Percentiles rank a stretch among this genome's conserved stretches.
Conservation (phyloP, 192 early-diverging fungal genomes). For the Coemansia sp. region DNA sequence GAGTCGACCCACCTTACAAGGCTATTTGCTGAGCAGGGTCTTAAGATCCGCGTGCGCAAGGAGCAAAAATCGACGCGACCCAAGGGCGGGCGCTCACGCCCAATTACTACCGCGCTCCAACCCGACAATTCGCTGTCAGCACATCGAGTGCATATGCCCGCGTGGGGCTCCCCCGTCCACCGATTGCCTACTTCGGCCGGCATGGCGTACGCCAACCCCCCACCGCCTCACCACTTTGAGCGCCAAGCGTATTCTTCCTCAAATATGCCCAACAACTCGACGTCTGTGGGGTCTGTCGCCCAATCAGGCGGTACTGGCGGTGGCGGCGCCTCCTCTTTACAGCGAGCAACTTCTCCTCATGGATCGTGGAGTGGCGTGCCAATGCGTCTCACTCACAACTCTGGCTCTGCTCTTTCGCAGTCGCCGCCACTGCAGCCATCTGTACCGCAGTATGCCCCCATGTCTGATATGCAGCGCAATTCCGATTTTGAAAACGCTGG, state of each 20-base stretch:
- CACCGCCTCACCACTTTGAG: conserved; percentile 14
- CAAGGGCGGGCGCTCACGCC: conserved; percentile 45
- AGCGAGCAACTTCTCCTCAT: conserved; percentile 6
- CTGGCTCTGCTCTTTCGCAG: conserved; percentile 18
- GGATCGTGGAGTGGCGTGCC: conserved; percentile 9
- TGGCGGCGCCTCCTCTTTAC: neutral
- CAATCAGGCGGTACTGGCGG: neutral
- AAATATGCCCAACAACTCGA: conserved; percentile 1
- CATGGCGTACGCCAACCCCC: conserved; percentile 13
- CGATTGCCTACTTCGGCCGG: conserved; percentile 13
- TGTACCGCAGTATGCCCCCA: conserved; percentile 6
- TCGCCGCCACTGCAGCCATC: conserved; percentile 23
- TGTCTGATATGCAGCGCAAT: conserved; percentile 8
- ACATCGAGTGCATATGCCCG: conserved; percentile 7
- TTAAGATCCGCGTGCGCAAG: conserved; percentile 92
- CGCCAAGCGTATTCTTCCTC: conserved; percentile 10
- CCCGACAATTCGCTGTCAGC: conserved; percentile 4
- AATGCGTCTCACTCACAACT: neutral
- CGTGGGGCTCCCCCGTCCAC: conserved; percentile 23
- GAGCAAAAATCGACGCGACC: conserved; percentile 59
- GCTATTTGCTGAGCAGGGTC: conserved; percentile 93
- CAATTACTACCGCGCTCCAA: conserved; percentile 32
- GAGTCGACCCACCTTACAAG: conserved; percentile 87
- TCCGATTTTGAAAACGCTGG: conserved; percentile 1
- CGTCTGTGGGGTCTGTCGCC: neutral